phyloP scores from a whole-genome alignment of 192 early-diverging fungal species.

The Entrophospora sp. region DNA sequence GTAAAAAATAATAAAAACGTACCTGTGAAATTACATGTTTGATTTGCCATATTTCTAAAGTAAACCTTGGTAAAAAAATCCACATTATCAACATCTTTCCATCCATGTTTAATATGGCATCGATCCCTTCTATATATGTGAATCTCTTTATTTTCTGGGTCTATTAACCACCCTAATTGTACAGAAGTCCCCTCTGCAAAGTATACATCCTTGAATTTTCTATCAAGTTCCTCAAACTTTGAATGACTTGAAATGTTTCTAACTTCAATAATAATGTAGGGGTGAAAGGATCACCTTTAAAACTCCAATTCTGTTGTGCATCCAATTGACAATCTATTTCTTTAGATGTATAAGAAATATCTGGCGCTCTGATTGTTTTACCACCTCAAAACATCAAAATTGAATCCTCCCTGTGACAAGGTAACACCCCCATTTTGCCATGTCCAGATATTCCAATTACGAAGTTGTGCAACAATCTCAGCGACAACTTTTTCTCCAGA shows the following conservation, averaged over 20 bases:
- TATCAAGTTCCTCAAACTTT: slow-evolving; percentile 12
- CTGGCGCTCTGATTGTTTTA: slow-evolving; percentile 15
- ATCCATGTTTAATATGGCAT: background rate
- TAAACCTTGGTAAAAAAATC: slow-evolving; percentile 1
- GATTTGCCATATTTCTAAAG: background rate
- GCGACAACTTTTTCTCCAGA: background rate
- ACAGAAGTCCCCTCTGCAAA: slow-evolving; percentile 12
- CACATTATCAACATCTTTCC: background rate
- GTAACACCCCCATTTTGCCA: slow-evolving; percentile 10
- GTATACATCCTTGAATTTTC: slow-evolving; percentile 15
- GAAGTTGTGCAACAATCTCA: slow-evolving; percentile 8
- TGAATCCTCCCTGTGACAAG: slow-evolving; percentile 14
- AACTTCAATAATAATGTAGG: slow-evolving; percentile 17
- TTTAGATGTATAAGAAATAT: slow-evolving; percentile 1
- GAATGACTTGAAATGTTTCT: background rate
- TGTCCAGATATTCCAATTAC: slow-evolving; percentile 9
- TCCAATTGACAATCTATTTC: slow-evolving; percentile 2
- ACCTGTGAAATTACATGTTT: background rate
- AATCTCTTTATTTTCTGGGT: slow-evolving; percentile 5
- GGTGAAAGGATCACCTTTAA: slow-evolving; percentile 15
- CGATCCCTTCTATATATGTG: slow-evolving; percentile 2
- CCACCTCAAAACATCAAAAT: slow-evolving; percentile 10
- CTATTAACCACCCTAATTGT: slow-evolving; percentile 10
- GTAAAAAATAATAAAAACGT: slow-evolving; percentile 5
- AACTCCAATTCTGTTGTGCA: slow-evolving; percentile 10